These are phyloP conservation scores for Heterobasidion annosum DNA, from an alignment of 1,284 basidiomycete genomes.

Conservation along the genomic window DNA sequence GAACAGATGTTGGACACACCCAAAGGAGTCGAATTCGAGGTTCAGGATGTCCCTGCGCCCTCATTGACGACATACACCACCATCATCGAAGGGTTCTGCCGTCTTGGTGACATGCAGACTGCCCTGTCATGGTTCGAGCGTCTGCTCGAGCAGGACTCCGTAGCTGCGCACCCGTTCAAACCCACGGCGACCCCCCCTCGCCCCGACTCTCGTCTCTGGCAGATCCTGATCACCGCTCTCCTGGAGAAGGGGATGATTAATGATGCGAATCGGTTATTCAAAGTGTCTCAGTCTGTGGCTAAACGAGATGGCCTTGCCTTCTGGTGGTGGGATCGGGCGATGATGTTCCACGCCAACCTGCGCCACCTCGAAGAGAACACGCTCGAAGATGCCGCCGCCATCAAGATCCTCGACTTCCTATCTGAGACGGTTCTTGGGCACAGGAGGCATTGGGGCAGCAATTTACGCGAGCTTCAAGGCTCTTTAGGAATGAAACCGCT, in stretches of 20 bases:
- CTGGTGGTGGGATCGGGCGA: neutral
- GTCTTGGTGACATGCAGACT: conserved; percentile 48
- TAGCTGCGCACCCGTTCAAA: conserved; percentile 27
- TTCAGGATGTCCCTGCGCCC: conserved; percentile 44
- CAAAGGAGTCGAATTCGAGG: conserved; percentile 24
- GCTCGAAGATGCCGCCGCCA: conserved; percentile 12
- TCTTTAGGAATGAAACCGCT: conserved; percentile 6
- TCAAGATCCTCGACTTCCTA: conserved; percentile 20
- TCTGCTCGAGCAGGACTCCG: conserved; percentile 36
- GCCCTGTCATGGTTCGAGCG: conserved; percentile 69
- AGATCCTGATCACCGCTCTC: conserved; percentile 43
- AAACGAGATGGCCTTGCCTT: neutral
- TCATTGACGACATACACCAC: conserved; percentile 54
- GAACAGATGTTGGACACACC: conserved; percentile 63
- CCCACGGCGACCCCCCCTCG: conserved; percentile 33
- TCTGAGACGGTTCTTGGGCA: conserved; percentile 12
- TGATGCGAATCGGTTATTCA: conserved; percentile 49
- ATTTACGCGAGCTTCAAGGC: neutral
- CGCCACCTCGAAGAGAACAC: conserved; percentile 16
- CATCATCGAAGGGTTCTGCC: conserved; percentile 63
- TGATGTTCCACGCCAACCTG: conserved; percentile 31
- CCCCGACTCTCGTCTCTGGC: conserved; percentile 45
- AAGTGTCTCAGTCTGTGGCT: neutral
- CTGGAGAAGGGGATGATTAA: conserved; percentile 33
- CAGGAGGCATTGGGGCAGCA: neutral